Evolutionary conservation across 805 yeast genomes (phyloP).

Genomic region (Zygoascus ofunaensis): DNA sequence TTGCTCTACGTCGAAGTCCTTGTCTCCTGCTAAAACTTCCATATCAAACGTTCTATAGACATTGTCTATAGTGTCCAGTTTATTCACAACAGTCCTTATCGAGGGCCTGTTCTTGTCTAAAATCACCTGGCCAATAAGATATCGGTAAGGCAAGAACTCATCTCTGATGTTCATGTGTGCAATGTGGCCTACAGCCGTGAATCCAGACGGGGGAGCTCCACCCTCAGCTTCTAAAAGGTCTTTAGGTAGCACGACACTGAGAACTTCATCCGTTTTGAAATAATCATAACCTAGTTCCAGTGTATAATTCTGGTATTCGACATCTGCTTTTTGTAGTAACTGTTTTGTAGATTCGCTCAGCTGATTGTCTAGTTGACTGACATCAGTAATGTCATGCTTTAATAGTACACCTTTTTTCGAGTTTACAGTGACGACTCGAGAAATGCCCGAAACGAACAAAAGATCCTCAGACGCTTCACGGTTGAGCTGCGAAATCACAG

Average conservation of each 20-base stretch:
- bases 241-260: constrained; percentile 69
- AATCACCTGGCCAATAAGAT: constrained; percentile 79
- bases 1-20: constrained; percentile 71
- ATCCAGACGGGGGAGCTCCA: constrained; percentile 77
- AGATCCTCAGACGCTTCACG: constrained; percentile 50
- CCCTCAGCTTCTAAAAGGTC: constrained; percentile 36
- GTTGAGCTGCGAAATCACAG: constrained; percentile 49
- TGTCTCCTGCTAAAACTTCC: constrained; percentile 82
- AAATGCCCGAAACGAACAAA: constrained; percentile 59
- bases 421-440: constrained; percentile 49
- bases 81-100: constrained; percentile 84
- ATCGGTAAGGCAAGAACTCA: constrained; percentile 74
- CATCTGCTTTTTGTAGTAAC: constrained; percentile 40
- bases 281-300: constrained; percentile 58
- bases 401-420: constrained; percentile 44
- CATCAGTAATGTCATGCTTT: constrained; percentile 38
- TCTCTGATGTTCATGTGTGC: constrained; percentile 85
- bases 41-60: constrained; percentile 85
- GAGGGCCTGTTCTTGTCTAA: constrained; percentile 71
- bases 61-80: constrained; percentile 77
- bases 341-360: constrained; percentile 37
- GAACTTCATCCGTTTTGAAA: constrained; percentile 87
- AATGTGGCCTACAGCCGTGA: constrained; percentile 87
- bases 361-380: constrained; percentile 31
- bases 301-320: constrained; percentile 43